A percentile compares a stretch with the other conserved stretches of the same genome.
Evolutionary conservation across 345 rosid species (phyloP).

Genomic region (Melaleuca quinquenervia): DNA sequence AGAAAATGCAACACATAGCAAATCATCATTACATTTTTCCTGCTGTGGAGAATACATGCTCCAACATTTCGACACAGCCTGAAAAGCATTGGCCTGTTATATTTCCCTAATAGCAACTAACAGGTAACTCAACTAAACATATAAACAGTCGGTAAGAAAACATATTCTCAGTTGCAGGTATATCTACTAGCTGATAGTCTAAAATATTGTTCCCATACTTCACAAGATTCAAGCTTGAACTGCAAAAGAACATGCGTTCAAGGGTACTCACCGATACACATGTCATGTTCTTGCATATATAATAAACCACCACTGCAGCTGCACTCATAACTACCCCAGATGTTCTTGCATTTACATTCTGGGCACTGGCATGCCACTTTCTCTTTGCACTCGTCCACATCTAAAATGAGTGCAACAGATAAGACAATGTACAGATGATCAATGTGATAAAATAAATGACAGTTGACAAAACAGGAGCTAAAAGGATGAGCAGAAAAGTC

Average conservation of each 20-base stretch:
- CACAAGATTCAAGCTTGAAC: not conserved
- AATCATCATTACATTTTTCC: not conserved
- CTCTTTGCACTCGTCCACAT: constrained; percentile 85
- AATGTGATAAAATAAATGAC: not conserved
- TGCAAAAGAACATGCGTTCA: not conserved
- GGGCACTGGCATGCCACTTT: constrained; percentile 71
- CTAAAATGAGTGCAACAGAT: constrained; percentile 9
- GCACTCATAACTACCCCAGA: constrained; percentile 95
- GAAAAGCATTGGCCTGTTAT: not conserved
- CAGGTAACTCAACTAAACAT: not conserved
- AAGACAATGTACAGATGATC: not conserved
- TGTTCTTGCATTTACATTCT: constrained; percentile 67
- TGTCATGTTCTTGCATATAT: constrained; percentile 87
- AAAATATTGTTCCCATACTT: not conserved
- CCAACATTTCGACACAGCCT: not conserved
- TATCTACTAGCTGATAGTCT: not conserved
- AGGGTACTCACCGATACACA: constrained; percentile 60
- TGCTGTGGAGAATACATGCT: not conserved
- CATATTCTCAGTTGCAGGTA: not conserved
- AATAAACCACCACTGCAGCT: constrained; percentile 66
- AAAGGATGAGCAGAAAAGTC: not conserved
- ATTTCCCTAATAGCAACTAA: not conserved
- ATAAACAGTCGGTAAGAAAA: not conserved
- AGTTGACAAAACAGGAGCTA: not conserved
- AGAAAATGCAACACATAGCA: not conserved